phyloP scores from a whole-genome alignment of 192 early-diverging fungal genomes.

The Lobosporangium transversale region DNA sequence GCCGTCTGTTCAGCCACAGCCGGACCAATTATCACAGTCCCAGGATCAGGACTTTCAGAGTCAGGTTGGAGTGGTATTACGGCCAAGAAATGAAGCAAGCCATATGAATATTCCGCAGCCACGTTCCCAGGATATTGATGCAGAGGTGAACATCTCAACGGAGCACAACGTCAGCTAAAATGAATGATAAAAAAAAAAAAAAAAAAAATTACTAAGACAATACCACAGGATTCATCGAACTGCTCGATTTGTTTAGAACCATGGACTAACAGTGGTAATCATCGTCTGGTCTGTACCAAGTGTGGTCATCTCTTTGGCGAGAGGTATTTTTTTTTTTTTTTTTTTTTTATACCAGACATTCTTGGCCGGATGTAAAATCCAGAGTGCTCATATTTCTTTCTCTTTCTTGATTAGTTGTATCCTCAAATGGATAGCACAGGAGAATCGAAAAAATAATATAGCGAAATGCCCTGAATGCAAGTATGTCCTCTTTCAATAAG shows the following conservation, averaged over 20 bases:
- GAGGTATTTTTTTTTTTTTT: conserved; percentile 10
- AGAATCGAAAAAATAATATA: not conserved
- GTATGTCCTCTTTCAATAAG: conserved; percentile 16
- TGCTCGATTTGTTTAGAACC: conserved; percentile 53
- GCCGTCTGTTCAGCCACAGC: not conserved
- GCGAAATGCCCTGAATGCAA: conserved; percentile 57
- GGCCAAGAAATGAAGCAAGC: conserved; percentile 6
- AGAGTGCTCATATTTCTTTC: not conserved
- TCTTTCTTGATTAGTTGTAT: conserved; percentile 32
- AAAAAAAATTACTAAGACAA: not conserved
- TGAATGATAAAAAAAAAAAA: not conserved
- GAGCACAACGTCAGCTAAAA: not conserved
- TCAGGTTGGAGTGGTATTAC: conserved; percentile 13
- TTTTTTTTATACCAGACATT: too few species aligned
- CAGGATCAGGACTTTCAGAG: conserved; percentile 43
- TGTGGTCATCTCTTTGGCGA: conserved; percentile 54
- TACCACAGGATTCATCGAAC: conserved; percentile 29
- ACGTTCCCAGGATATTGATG: conserved; percentile 28
- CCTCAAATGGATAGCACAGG: conserved; percentile 38
- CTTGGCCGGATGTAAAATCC: not conserved
- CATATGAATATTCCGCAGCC: conserved; percentile 20
- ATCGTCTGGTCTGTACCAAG: conserved; percentile 47
- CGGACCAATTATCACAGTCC: not conserved
- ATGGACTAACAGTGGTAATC: conserved; percentile 47
- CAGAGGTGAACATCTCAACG: conserved; percentile 11